These are phyloP conservation scores for Lentithecium fluviatile DNA, from an alignment of 495 filamentous ascomycete species.

Conservation along the genomic window DNA sequence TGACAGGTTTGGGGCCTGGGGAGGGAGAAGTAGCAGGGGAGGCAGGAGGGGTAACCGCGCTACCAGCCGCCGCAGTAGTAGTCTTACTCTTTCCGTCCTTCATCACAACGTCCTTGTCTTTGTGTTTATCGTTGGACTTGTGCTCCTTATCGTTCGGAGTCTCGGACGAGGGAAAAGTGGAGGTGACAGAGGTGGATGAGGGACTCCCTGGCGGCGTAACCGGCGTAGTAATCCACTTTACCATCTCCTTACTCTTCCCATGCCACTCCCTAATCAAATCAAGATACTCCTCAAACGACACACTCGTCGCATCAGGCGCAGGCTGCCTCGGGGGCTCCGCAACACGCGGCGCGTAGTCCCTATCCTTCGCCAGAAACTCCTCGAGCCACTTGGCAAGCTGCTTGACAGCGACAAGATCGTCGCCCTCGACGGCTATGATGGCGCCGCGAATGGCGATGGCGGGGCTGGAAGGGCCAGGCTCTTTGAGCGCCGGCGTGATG, in stretches of 20 bases:
- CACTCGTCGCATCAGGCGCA: constrained; percentile 37
- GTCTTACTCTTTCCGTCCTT: too few relatives aligned
- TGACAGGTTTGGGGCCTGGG: constrained; percentile 53
- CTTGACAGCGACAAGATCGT: constrained; percentile 54
- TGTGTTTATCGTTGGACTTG: too few relatives aligned
- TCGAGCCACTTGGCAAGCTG: constrained; percentile 62
- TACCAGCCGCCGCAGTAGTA: too few relatives aligned
- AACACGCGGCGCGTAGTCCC: constrained; percentile 56
- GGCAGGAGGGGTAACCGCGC: too few relatives aligned
- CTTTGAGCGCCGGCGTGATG: constrained; percentile 65
- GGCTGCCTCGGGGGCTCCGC: constrained; percentile 53
- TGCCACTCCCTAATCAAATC: constrained; percentile 73
- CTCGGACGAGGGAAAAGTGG: constrained; percentile 4
- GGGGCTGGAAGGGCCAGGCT: constrained; percentile 46
- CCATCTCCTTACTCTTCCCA: constrained; percentile 62
- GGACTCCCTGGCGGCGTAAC: neutral
- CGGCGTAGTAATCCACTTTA: constrained; percentile 57
- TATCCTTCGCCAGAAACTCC: constrained; percentile 55
- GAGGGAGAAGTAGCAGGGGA: neutral
- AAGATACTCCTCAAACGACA: constrained; percentile 57
- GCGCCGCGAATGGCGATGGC: constrained; percentile 60
- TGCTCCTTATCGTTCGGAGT: neutral
- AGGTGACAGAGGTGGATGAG: too few relatives aligned
- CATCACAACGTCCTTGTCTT: too few relatives aligned
- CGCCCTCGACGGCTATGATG: constrained; percentile 79